Evolutionary conservation across 768 basidiomycete genomes (phyloP), one percentile per base, ranked within the genome.

Genomic region (Mycena capillaripes): DNA sequence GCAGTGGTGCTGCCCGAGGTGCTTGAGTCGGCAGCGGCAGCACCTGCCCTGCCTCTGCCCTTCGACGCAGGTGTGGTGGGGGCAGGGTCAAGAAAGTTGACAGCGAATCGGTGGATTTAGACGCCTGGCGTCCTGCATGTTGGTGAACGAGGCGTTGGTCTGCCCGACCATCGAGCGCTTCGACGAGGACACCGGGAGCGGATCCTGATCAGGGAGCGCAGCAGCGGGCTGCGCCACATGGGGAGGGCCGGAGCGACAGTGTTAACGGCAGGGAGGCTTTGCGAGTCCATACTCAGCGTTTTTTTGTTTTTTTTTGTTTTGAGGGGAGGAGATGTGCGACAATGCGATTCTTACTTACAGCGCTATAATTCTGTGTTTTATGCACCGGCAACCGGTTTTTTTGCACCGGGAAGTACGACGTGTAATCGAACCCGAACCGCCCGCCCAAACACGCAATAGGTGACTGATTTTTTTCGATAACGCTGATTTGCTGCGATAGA

Each of bases 131-230:
- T 5, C 44, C 59, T 44, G 59, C 59, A 61, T 52, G 25, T 23
- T 61, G 40, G 59, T 44, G 34, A 61, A 61, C 8, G 59, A 61
- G 19, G 59, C 59, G 27, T 46, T 61, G 12, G 59, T 61, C 42
- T 61, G 59, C 19, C 59, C 40, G 9, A 17, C 12, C 59, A 61
- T 61, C 6, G 59, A 61, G 4, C 59, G 59, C 3, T 9, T 17
- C 4, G 40, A 19, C 3, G 59, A 52, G 25, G 50, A 52, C 19
- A 52, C 11, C 23, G 14, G 50, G 4, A 27, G 50, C 7, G 25
- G 6, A 11, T 52, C 50, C 25, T 29, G n/a, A 27, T 23, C 10
- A 16, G 42, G 42, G 16, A 16, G n/a, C n/a, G n/a, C n/a, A n/a
- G n/a, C 42, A 23, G 25, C 40, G 19, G 29, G 7, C 32, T 57